These are phyloP conservation scores for Polychaeton citri DNA, from an alignment of 2,329 filamentous ascomycete genomes.

Conservation along the genomic window DNA sequence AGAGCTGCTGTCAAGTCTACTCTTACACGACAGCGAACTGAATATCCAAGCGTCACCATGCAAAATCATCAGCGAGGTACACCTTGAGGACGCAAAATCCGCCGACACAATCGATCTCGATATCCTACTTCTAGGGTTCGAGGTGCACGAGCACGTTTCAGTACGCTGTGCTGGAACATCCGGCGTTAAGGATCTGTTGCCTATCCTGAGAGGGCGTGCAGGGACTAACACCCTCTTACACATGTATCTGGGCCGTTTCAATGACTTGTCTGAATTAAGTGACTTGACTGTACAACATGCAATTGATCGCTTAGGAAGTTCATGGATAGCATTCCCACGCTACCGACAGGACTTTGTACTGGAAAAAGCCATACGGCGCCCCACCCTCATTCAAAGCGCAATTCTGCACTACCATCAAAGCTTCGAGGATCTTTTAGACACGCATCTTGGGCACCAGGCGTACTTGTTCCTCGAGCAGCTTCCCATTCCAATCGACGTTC, in stretches of 20 bases:
- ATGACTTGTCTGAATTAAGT: neutral
- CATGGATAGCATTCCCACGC: neutral
- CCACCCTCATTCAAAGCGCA: neutral
- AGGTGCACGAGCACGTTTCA: neutral
- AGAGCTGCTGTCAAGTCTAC: too few relatives aligned
- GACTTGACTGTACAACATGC: neutral
- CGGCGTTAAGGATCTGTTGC: neutral
- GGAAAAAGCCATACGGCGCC: neutral
- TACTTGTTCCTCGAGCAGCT: too few relatives aligned
- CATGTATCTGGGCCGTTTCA: neutral
- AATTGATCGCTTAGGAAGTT: neutral
- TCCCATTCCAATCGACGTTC: too few relatives aligned
- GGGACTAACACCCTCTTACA: neutral
- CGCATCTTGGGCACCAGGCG: constrained; percentile 8
- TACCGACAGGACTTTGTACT: neutral
- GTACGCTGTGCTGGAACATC: neutral
- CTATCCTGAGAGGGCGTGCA: neutral
- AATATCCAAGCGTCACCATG: too few relatives aligned
- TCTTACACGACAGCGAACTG: too few relatives aligned
- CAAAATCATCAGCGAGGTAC: too few relatives aligned
- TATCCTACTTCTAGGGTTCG: neutral
- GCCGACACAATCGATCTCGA: neutral
- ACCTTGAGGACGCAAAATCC: neutral
- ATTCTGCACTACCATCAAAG: neutral
- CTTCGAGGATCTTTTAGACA: neutral